Percentiles rank a stretch among this genome's conserved stretches.
Evolutionary conservation across 1,284 basidiomycete genomes (phyloP).

Genomic region (Trametes pubescens): DNA sequence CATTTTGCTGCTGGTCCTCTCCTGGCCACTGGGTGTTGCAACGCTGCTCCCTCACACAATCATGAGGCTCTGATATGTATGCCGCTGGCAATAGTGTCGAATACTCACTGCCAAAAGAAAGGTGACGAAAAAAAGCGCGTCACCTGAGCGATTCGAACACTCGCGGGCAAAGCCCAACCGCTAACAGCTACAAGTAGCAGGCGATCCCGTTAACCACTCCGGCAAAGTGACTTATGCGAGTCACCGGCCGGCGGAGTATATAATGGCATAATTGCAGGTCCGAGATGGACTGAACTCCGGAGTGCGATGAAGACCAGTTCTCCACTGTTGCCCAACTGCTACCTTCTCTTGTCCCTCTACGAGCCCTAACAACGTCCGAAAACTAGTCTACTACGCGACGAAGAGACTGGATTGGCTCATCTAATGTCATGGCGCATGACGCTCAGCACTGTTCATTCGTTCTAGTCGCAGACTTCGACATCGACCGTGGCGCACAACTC

Average conservation of each 20-base stretch:
- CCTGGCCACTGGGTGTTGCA: no score
- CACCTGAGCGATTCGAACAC: slow-evolving; percentile 91
- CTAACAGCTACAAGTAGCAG: slow-evolving; percentile 68
- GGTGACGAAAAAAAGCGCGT: slow-evolving; percentile 56
- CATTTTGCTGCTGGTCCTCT: no score
- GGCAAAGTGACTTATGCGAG: slow-evolving; percentile 74
- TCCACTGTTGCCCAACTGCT: no score
- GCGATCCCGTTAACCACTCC: slow-evolving; percentile 94
- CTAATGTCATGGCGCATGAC: slow-evolving; percentile 46
- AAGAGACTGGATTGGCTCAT: neutral
- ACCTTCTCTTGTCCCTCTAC: no score
- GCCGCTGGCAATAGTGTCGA: no score
- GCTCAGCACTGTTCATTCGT: slow-evolving; percentile 89
- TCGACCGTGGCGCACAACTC: slow-evolving; percentile 89
- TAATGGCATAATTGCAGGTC: no score
- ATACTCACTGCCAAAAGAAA: no score
- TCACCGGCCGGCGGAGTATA: no score
- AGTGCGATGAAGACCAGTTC: no score
- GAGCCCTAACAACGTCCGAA: neutral
- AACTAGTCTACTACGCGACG: neutral
- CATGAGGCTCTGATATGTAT: no score
- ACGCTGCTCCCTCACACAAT: no score
- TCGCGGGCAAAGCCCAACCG: slow-evolving; percentile 86
- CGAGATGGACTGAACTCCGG: no score
- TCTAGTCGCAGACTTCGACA: slow-evolving; percentile 95